Evolutionary conservation across 208 protist species (phyloP).

Genomic region (Crithidia thermophila): DNA sequence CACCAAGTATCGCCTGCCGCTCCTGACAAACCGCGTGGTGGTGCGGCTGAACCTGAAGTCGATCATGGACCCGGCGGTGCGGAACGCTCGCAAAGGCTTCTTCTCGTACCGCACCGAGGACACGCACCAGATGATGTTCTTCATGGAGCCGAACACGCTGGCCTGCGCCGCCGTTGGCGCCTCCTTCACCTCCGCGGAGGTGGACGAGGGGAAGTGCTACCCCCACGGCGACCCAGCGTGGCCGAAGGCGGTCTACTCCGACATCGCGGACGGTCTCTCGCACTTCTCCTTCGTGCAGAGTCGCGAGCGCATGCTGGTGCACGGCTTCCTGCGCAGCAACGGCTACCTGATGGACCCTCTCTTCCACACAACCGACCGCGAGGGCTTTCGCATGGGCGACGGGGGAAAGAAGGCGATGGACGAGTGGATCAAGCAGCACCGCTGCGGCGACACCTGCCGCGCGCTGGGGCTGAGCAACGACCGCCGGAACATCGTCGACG

Average conservation of each 20-base stretch:
- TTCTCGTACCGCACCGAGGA: slow-evolving; percentile 65
- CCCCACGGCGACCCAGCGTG: slow-evolving; percentile 23
- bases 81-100: slow-evolving; percentile 36
- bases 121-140: slow-evolving; percentile 50
- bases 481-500: slow-evolving; percentile 2
- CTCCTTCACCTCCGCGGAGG: slow-evolving; percentile 48
- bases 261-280: slow-evolving; percentile 76
- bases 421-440: slow-evolving; percentile 48
- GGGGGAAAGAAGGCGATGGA: slow-evolving; percentile 45
- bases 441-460: slow-evolving; percentile 59
- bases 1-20: slow-evolving; percentile 22
- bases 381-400: slow-evolving; percentile 67
- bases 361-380: slow-evolving; percentile 51
- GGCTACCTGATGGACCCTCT: slow-evolving; percentile 69
- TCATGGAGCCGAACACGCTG: slow-evolving; percentile 63
- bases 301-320: slow-evolving; percentile 36
- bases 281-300: slow-evolving; percentile 59
- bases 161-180: slow-evolving; percentile 55
- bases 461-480: slow-evolving; percentile 26
- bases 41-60: slow-evolving; percentile 39
- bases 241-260: slow-evolving; percentile 30
- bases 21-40: slow-evolving; percentile 50
- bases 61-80: slow-evolving; percentile 33
- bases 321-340: slow-evolving; percentile 50
- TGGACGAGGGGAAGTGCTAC: slow-evolving; percentile 30